Conservation (phyloP, 2,329 filamentous ascomycete species). For the Monilinia fructicola region DNA sequence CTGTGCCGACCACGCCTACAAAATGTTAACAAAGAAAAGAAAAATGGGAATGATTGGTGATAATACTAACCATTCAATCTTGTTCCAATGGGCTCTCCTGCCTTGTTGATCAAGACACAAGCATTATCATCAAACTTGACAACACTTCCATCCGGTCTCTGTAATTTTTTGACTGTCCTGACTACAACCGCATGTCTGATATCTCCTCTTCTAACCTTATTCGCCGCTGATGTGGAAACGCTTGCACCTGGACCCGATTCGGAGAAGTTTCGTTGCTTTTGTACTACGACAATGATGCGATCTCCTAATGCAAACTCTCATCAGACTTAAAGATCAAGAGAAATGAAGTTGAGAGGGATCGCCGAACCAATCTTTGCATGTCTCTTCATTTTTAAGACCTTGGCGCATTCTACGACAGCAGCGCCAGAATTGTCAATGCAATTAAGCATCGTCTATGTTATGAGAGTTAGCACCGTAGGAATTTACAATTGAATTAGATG, state of each 20-base stretch:
- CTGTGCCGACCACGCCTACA: constrained; percentile 79
- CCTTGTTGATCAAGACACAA: constrained; percentile 95
- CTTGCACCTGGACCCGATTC: constrained; percentile 70
- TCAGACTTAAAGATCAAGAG: not conserved
- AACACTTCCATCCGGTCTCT: constrained; percentile 83
- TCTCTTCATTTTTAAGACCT: constrained; percentile 87
- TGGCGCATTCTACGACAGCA: constrained; percentile 92
- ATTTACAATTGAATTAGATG: not conserved
- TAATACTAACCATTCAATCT: constrained; percentile 70
- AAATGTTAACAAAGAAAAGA: constrained; percentile 26
- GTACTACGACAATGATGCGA: constrained; percentile 94
- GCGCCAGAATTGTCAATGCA: constrained; percentile 99
- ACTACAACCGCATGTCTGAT: constrained; percentile 96
- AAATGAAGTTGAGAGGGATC: constrained; percentile 1
- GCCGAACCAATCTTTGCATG: constrained; percentile 81
- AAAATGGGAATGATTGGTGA: not conserved
- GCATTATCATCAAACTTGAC: constrained; percentile 97
- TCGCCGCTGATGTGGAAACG: constrained; percentile 70
- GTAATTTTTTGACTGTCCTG: constrained; percentile 82
- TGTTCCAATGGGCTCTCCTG: constrained; percentile 90
- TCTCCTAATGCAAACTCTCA: constrained; percentile 62
- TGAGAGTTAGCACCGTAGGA: not conserved
- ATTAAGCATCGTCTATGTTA: constrained; percentile 86
- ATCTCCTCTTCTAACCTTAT: constrained; percentile 95
- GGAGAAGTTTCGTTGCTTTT: constrained; percentile 82